Evolutionary conservation across 352 stramenopile genomes (phyloP), one percentile per base, ranked within the genome.

Genomic region (Globisporangium iwayamae): DNA sequence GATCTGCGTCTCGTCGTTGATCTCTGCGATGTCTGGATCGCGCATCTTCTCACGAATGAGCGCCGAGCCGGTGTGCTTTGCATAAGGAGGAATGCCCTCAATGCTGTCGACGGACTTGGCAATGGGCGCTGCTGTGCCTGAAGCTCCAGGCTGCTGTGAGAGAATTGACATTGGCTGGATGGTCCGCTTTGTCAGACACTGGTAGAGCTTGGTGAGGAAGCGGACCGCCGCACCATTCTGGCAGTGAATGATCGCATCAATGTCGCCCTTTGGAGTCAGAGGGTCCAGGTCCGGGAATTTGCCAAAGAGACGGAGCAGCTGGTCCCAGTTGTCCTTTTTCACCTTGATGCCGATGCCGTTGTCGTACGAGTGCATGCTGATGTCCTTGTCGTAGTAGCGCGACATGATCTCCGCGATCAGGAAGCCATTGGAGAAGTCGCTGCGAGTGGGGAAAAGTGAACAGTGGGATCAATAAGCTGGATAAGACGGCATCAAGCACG

Each of bases 281-380:
- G 71, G 72, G 22, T 97, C 86, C 13, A 92, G 65, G 56, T 96
- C 77, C 0, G 73, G 57, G 11, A 94, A 74, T 61, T 90, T 92
- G 10, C 59, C 54, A 53, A 97, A 97, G 36, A 97, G 75, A 63
- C 82, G 85, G 16, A 75, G 59, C 32, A 97, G 70, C 67, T 97
- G 91, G 51, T 93, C 85, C 91, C 91, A 97, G 65, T 97, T 97
- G 75, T 97, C 89, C 65, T 93, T 94, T 65, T 94, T 97, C 36
- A 96, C 83, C 51, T 91, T 91, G 56, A 96, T 68, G 36, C 90
- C 88, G 52, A 95, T 96, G 58, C 91, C 91, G 57, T 97, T 98
- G 71, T 98, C 89, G 70, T 90, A 98, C 66, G 86, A 96, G 67
- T 97, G 91, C 90, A 97, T 97, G 45, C 83, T 90, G 45, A 98